phyloP scores from a whole-genome alignment of 495 filamentous ascomycete genomes.

The Neurospora sp. region DNA sequence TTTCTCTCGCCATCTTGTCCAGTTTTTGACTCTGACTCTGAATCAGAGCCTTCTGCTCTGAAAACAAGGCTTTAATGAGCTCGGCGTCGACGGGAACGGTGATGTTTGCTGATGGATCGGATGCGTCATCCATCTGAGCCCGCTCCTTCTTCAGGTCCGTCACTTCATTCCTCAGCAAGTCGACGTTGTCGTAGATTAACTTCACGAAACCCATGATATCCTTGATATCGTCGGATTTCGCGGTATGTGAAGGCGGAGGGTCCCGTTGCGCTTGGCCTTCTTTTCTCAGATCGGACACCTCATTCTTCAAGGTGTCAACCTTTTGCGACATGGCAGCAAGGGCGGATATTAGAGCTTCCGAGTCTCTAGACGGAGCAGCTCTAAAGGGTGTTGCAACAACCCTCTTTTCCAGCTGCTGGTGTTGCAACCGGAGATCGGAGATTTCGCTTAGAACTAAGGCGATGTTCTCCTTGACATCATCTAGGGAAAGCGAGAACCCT shows the following conservation, averaged over 20 bases:
- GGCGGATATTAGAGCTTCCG: not conserved
- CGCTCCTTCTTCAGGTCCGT: not conserved
- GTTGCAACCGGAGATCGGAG: not conserved
- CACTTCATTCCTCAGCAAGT: not conserved
- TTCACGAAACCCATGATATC: not conserved
- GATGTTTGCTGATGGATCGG: not conserved
- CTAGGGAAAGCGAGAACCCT: slow-evolving; percentile 2
- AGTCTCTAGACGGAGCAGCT: not conserved
- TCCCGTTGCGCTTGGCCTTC: not conserved
- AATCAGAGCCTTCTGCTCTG: slow-evolving; percentile 1
- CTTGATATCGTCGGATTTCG: not conserved
- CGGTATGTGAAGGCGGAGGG: fast-evolving
- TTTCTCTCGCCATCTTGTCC: not conserved
- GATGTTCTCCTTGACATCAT: slow-evolving; percentile 8
- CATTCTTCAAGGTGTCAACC: not conserved
- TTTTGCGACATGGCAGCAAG: not conserved
- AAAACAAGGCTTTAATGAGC: not conserved
- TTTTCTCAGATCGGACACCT: slow-evolving; percentile 9
- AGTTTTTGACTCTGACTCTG: slow-evolving; percentile 6
- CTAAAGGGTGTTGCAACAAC: not conserved
- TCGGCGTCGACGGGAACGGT: not conserved
- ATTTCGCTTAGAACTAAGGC: slow-evolving; percentile 1
- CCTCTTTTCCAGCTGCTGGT: not conserved
- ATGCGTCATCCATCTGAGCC: not conserved
- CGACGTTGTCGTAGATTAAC: not conserved